phyloP scores from a whole-genome alignment of 1,139 yeast species.

The Sugiyamaella japonica region DNA sequence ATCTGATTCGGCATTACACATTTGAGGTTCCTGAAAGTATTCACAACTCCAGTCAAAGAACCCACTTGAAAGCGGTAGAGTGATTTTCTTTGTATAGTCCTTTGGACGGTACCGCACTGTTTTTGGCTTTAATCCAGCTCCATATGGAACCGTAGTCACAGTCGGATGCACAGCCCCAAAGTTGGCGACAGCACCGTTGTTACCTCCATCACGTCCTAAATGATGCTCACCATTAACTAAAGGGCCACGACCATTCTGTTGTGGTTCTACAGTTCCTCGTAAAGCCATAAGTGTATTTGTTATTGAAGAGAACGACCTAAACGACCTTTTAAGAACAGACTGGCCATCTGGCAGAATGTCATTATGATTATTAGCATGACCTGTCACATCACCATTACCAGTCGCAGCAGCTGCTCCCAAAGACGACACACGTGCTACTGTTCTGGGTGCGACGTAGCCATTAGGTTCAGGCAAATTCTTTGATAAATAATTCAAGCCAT shows the following conservation, averaged over 20 bases:
- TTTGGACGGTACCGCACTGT: slow-evolving; percentile 35
- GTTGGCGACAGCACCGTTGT: not conserved
- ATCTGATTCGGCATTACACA: slow-evolving; percentile 81
- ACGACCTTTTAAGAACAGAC: slow-evolving; percentile 39
- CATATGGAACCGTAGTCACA: slow-evolving; percentile 36
- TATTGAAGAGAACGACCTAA: slow-evolving; percentile 39
- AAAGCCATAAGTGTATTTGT: slow-evolving; percentile 40
- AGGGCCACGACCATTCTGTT: slow-evolving; percentile 9
- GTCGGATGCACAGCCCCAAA: slow-evolving; percentile 20
- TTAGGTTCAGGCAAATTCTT: slow-evolving; percentile 9
- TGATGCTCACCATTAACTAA: not conserved
- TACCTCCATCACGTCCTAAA: slow-evolving; percentile 3
- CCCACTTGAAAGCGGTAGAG: slow-evolving; percentile 60
- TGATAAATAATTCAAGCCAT: slow-evolving; percentile 10
- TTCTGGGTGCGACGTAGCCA: slow-evolving; percentile 3
- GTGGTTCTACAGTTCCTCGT: slow-evolving; percentile 37
- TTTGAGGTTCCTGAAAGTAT: slow-evolving; percentile 95
- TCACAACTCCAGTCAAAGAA: slow-evolving; percentile 89
- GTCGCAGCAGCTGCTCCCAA: slow-evolving; percentile 2
- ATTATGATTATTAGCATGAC: no score
- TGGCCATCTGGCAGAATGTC: slow-evolving; percentile 19
- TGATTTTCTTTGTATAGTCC: slow-evolving; percentile 24
- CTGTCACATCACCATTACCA: not conserved
- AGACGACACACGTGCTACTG: slow-evolving; percentile 7
- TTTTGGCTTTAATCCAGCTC: slow-evolving; percentile 36